Conservation (phyloP, 169 alveolate species). For the Besnoitia besnoiti region DNA sequence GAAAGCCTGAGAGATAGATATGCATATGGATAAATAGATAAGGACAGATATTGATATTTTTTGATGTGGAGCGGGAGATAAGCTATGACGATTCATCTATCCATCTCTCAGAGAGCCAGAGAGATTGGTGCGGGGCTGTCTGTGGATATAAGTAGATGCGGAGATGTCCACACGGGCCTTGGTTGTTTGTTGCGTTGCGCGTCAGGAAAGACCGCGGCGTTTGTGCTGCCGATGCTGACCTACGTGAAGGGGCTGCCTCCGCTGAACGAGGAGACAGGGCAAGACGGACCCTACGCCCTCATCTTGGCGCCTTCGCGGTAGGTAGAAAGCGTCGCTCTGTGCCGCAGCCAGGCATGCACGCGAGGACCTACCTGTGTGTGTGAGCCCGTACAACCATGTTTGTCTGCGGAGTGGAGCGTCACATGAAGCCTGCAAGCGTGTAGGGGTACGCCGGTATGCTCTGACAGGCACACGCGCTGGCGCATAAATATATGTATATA, state of each 20-base stretch:
- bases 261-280: slow-evolving; percentile 88
- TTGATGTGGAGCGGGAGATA: neutral
- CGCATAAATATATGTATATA: too few species aligned
- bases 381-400: too few species aligned
- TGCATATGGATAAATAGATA: neutral
- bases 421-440: too few species aligned
- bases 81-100: neutral
- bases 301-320: slow-evolving; percentile 94
- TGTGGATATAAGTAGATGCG: neutral
- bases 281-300: slow-evolving; percentile 96
- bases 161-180: neutral
- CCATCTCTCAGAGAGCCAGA: too few species aligned
- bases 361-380: too few species aligned
- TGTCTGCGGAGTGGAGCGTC: too few species aligned
- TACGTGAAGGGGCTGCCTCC: slow-evolving; percentile 90
- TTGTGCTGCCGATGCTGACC: slow-evolving; percentile 94
- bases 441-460: too few species aligned
- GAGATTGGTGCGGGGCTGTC: too few species aligned
- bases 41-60: neutral
- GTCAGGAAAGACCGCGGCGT: slow-evolving; percentile 95
- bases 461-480: neutral
- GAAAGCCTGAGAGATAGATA: neutral
- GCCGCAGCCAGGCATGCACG: too few species aligned
- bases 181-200: neutral
- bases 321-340: too few species aligned